phyloP scores from a whole-genome alignment of 2,329 filamentous ascomycete genomes.

The Neonectria coccinea region DNA sequence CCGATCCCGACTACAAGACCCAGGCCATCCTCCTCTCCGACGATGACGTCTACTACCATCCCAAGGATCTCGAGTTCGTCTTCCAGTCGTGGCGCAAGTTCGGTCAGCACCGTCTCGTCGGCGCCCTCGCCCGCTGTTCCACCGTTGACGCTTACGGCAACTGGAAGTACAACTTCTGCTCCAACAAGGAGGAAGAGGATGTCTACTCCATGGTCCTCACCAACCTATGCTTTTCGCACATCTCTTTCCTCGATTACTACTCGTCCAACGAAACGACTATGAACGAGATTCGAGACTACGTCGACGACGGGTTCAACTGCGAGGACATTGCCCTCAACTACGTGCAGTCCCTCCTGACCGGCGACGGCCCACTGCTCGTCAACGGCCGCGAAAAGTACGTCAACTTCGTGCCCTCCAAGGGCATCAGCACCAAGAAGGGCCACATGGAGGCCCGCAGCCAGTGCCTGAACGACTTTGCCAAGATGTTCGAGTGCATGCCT shows the following conservation, averaged over 20 bases:
- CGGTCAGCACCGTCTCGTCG: constrained; percentile 50
- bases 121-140: constrained; percentile 53
- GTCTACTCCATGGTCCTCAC: constrained; percentile 54
- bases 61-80: constrained; percentile 54
- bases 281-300: constrained; percentile 50
- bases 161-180: constrained; percentile 51
- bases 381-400: constrained; percentile 49
- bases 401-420: constrained; percentile 48
- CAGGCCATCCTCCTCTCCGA: constrained; percentile 55
- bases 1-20: constrained; percentile 52
- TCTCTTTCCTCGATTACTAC: constrained; percentile 55
- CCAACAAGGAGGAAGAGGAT: constrained; percentile 38
- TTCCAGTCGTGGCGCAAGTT: constrained; percentile 56
- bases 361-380: constrained; percentile 51
- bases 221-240: constrained; percentile 53
- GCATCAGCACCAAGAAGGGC: constrained; percentile 50
- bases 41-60: constrained; percentile 55
- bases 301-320: constrained; percentile 55
- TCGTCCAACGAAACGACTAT: constrained; percentile 50
- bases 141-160: constrained; percentile 40
- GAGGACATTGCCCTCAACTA: constrained; percentile 57
- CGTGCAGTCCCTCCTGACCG: constrained; percentile 49
- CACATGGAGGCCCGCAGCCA: constrained; percentile 50
- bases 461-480: constrained; percentile 52
- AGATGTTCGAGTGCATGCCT: constrained; percentile 51